Evolutionary conservation across 2,329 filamentous ascomycete species (phyloP).

Genomic region (Neophaeococcomyces aloes): DNA sequence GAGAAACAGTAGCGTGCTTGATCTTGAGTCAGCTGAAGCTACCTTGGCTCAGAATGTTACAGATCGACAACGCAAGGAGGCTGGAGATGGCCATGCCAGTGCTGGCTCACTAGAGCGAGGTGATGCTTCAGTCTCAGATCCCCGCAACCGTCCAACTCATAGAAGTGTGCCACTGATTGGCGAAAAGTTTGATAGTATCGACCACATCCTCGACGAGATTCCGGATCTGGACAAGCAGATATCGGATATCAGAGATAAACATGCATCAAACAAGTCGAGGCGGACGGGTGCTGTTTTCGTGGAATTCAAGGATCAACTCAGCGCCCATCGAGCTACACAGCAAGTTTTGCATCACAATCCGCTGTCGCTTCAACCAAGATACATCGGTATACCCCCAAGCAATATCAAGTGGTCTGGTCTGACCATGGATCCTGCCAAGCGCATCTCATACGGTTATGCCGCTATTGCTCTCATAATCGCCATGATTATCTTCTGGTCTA

Average conservation of each 20-base stretch:
- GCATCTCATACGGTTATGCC: slow-evolving; percentile 54
- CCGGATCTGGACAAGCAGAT: slow-evolving; percentile 41
- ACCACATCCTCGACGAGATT: slow-evolving; percentile 68
- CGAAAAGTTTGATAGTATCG: slow-evolving; percentile 24
- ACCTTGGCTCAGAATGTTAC: slow-evolving; percentile 70
- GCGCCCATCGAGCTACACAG: slow-evolving; percentile 78
- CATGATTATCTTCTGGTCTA: slow-evolving; percentile 77
- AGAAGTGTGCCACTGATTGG: slow-evolving; percentile 58
- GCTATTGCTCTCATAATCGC: slow-evolving; percentile 59
- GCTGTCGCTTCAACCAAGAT: slow-evolving; percentile 73
- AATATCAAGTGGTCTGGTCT: slow-evolving; percentile 88
- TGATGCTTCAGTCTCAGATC: slow-evolving; percentile 5
- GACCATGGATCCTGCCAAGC: slow-evolving; percentile 53
- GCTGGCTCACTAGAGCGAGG: slow-evolving; percentile 6
- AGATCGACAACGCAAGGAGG: slow-evolving; percentile 5
- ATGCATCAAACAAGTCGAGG: slow-evolving; percentile 45
- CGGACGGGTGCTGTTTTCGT: slow-evolving; percentile 72
- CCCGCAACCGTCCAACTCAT: slow-evolving; percentile 55
- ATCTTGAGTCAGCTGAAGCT: slow-evolving; percentile 81
- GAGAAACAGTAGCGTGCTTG: slow-evolving; percentile 64
- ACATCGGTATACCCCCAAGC: slow-evolving; percentile 66
- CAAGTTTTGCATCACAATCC: slow-evolving; percentile 39
- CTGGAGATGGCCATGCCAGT: not conserved
- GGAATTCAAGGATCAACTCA: slow-evolving; percentile 71
- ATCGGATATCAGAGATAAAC: slow-evolving; percentile 4